phyloP scores from a whole-genome alignment of 352 stramenopile species.

The Phytophthora palmivora region DNA sequence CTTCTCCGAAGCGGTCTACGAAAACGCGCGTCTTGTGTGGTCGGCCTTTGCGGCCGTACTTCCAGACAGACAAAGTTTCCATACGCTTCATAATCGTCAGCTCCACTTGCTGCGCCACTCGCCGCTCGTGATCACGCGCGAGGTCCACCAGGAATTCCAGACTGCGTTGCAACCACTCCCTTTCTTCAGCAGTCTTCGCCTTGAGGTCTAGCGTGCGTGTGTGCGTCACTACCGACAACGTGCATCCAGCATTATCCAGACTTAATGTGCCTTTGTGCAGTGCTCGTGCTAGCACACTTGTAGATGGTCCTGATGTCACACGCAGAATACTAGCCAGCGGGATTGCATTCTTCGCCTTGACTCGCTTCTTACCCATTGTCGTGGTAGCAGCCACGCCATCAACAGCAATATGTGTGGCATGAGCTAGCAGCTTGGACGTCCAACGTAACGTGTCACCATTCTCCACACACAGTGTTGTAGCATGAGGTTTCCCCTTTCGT shows the following conservation, averaged over 20 bases:
- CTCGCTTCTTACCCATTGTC: conserved; percentile 54
- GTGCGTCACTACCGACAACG: conserved; percentile 75
- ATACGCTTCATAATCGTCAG: conserved; percentile 88
- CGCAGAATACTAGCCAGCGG: conserved; percentile 62
- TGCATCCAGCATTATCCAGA: conserved; percentile 70
- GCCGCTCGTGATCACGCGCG: conserved; percentile 75
- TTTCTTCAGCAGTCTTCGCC: conserved; percentile 66
- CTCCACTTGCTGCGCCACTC: conserved; percentile 81
- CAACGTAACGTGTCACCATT: conserved; percentile 83
- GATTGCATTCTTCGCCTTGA: conserved; percentile 68
- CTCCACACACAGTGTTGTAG: conserved; percentile 76
- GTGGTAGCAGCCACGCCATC: conserved; percentile 41
- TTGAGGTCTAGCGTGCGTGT: conserved; percentile 84
- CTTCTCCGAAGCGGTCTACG: conserved; percentile 84
- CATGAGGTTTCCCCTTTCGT: conserved; percentile 81
- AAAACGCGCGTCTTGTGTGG: conserved; percentile 87
- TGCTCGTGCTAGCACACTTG: conserved; percentile 69
- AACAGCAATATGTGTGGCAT: too few species aligned
- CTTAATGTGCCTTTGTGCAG: conserved; percentile 73
- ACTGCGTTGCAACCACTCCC: conserved; percentile 82
- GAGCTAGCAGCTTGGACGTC: conserved; percentile 75
- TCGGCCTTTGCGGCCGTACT: conserved; percentile 76
- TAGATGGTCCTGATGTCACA: conserved; percentile 61
- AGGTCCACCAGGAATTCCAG: conserved; percentile 76
- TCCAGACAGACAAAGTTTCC: conserved; percentile 73